These are phyloP conservation scores for Neonectria sp. DNA, from an alignment of 2,329 filamentous ascomycete genomes.

Conservation along the genomic window DNA sequence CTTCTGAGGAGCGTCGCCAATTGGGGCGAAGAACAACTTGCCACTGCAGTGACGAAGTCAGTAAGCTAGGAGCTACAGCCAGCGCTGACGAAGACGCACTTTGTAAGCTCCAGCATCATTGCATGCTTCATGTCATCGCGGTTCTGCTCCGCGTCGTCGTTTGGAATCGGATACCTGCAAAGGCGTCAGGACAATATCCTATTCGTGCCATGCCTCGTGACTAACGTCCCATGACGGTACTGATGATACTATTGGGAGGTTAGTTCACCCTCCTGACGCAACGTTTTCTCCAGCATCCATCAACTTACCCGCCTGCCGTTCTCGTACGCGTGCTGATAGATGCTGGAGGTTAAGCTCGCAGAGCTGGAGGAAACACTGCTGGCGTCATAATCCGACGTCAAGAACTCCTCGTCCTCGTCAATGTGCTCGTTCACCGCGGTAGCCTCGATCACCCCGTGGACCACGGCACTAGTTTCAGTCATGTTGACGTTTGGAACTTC, in stretches of 20 bases:
- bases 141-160: slow-evolving; percentile 47
- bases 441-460: slow-evolving; percentile 25
- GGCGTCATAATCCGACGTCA: slow-evolving; percentile 39
- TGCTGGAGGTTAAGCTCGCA: slow-evolving; percentile 40
- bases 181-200: slow-evolving; percentile 32
- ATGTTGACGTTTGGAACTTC: too few relatives aligned
- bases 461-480: too few relatives aligned
- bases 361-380: slow-evolving; percentile 34
- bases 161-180: slow-evolving; percentile 44
- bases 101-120: slow-evolving; percentile 48
- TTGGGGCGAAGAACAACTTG: slow-evolving; percentile 39
- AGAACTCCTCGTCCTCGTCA: slow-evolving; percentile 40
- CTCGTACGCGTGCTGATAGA: slow-evolving; percentile 44
- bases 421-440: slow-evolving; percentile 17
- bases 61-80: accelerated
- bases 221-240: slow-evolving; percentile 43
- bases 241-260: slow-evolving; percentile 38
- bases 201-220: accelerated
- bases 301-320: slow-evolving; percentile 42
- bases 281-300: accelerated
- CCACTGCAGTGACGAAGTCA: slow-evolving; percentile 24
- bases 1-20: slow-evolving; percentile 34
- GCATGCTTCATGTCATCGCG: slow-evolving; percentile 51
- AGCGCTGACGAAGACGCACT: slow-evolving; percentile 17
- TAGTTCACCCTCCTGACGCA: too few relatives aligned